A percentile compares a stretch with the other conserved stretches of the same genome.
phyloP scores from a whole-genome alignment of 768 basidiomycete species.

The Suillus hirtellus region DNA sequence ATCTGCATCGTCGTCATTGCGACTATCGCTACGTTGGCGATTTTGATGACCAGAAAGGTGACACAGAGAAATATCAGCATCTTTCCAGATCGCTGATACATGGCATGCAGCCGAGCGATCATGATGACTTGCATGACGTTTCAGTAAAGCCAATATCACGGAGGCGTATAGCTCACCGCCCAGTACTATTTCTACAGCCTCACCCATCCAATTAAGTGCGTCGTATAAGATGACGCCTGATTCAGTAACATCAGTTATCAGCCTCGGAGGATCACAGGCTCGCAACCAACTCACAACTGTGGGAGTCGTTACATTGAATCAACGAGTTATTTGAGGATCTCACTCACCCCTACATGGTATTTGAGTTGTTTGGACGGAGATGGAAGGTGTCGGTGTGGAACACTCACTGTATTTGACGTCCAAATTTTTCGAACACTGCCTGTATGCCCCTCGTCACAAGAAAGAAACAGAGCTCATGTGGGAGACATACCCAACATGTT shows the following conservation, averaged over 20 bases:
- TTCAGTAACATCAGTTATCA: neutral
- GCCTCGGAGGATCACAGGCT: neutral
- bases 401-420: neutral
- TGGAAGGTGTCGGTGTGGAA: neutral
- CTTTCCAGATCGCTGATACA: neutral
- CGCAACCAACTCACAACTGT: neutral
- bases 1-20: fast-evolving
- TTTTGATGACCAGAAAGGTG: neutral
- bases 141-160: neutral
- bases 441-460: neutral
- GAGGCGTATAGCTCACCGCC: neutral
- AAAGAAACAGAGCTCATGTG: neutral
- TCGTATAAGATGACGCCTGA: neutral
- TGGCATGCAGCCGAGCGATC: neutral
- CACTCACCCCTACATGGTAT: neutral
- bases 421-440: neutral
- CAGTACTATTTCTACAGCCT: neutral
- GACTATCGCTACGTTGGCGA: fast-evolving
- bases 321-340: neutral
- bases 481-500: neutral
- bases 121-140: neutral
- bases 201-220: neutral
- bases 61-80: neutral
- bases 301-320: neutral
- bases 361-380: neutral